These are phyloP conservation scores for Tricholoma sp. DNA, from an alignment of 768 basidiomycete species.

Conservation along the genomic window DNA sequence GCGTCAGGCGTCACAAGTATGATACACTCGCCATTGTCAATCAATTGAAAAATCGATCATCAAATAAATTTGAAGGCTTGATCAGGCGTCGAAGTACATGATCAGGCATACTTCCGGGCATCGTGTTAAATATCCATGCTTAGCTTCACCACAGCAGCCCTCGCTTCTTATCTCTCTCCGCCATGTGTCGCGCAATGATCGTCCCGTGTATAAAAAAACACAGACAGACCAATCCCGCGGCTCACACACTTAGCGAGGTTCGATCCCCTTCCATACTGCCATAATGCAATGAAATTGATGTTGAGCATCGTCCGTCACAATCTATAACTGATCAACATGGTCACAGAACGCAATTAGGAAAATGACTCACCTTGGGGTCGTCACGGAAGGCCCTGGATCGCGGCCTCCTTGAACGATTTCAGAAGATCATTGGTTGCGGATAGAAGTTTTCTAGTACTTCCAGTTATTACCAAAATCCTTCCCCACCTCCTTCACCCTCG, in stretches of 20 bases:
- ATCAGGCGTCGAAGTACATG: conserved; percentile 1
- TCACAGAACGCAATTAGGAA: not conserved
- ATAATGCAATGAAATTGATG: not conserved
- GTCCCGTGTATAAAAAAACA: not conserved
- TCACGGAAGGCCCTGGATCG: conserved; percentile 8
- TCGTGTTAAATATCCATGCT: not conserved
- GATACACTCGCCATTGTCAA: not conserved
- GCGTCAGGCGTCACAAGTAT: no score
- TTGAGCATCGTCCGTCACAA: not conserved
- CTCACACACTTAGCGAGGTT: not conserved
- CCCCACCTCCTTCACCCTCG: not conserved
- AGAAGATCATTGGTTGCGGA: conserved; percentile 13
- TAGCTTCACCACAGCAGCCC: not conserved
- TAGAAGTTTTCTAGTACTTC: conserved; percentile 18
- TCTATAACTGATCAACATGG: conserved; percentile 7
- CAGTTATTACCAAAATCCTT: not conserved
- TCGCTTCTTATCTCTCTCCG: not conserved
- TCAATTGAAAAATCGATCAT: not conserved
- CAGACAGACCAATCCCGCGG: not conserved
- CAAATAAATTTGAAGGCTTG: not conserved
- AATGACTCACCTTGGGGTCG: conserved; percentile 14
- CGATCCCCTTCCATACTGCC: not conserved
- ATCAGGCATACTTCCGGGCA: not conserved
- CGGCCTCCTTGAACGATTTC: conserved; percentile 12
- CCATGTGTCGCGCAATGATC: not conserved